Conservation (phyloP, 1,139 yeast genomes). For the Oligophagozyma castellii region DNA sequence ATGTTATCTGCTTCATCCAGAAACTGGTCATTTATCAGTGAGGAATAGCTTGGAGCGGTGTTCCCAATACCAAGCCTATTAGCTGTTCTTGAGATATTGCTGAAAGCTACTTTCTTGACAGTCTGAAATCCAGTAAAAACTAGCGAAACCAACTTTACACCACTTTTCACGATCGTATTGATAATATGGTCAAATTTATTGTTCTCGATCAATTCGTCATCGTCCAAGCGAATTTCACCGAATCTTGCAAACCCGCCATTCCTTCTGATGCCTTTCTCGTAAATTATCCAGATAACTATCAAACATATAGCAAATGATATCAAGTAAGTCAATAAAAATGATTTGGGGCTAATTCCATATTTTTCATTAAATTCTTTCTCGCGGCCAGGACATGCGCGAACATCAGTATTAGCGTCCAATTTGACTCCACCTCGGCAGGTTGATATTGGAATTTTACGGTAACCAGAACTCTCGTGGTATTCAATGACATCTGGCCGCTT, state of each 20-base stretch:
- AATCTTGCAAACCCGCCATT: conserved; percentile 69
- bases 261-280: conserved; percentile 67
- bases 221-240: conserved; percentile 80
- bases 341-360: conserved; percentile 31
- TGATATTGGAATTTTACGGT: conserved; percentile 58
- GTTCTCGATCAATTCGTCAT: conserved; percentile 54
- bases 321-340: conserved; percentile 20
- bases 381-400: conserved; percentile 74
- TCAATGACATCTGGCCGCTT: conserved; percentile 42
- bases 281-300: conserved; percentile 55
- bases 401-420: conserved; percentile 52
- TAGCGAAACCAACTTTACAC: conserved; percentile 34
- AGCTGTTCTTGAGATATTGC: conserved; percentile 6
- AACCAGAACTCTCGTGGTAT: conserved; percentile 70
- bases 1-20: conserved; percentile 25
- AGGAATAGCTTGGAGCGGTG: conserved; percentile 22
- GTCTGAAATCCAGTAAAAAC: conserved; percentile 8
- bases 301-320: conserved; percentile 44
- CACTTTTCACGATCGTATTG: conserved; percentile 46
- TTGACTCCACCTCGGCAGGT: conserved; percentile 62
- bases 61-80: conserved; percentile 12
- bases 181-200: conserved; percentile 50
- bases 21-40: conserved; percentile 22
- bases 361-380: conserved; percentile 49
- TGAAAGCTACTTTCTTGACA: conserved; percentile 7